Conservation (phyloP, 768 basidiomycete genomes). For the Auricularia heimuer region DNA sequence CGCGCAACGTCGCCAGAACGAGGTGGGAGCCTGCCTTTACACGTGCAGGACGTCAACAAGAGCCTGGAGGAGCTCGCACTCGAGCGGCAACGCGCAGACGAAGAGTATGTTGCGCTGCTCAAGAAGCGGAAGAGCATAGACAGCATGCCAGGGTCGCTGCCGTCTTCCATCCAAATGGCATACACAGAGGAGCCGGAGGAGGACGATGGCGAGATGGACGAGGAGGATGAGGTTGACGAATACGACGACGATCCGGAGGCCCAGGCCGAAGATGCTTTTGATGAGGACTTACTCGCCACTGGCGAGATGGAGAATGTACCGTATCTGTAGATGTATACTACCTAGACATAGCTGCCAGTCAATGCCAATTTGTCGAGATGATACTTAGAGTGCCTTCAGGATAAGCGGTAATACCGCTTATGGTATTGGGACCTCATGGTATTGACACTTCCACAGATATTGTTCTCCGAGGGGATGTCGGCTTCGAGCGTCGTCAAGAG, state of each 20-base stretch:
- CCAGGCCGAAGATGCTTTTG: slow-evolving; percentile 62
- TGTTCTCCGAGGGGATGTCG: too few species aligned
- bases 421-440: too few species aligned
- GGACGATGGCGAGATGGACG: slow-evolving; percentile 21
- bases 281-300: slow-evolving; percentile 69
- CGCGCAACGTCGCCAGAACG: slow-evolving; percentile 7
- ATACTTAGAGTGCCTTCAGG: too few species aligned
- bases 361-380: too few species aligned
- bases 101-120: slow-evolving; percentile 31
- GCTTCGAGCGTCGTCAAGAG: too few species aligned
- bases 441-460: too few species aligned
- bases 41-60: not conserved
- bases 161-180: slow-evolving; percentile 43
- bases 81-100: slow-evolving; percentile 24
- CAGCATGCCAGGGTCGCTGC: slow-evolving; percentile 80
- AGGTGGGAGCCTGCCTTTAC: not conserved
- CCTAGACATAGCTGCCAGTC: not conserved
- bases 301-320: slow-evolving; percentile 78
- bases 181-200: slow-evolving; percentile 31
- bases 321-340: slow-evolving; percentile 33
- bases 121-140: slow-evolving; percentile 48
- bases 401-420: too few species aligned
- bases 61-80: not conserved
- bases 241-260: slow-evolving; percentile 39
- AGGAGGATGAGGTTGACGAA: slow-evolving; percentile 24